Evolutionary conservation across 129 eudicot genomes (phyloP), one percentile per base, ranked within the genome.

Genomic region (Pittosporum tobira): DNA sequence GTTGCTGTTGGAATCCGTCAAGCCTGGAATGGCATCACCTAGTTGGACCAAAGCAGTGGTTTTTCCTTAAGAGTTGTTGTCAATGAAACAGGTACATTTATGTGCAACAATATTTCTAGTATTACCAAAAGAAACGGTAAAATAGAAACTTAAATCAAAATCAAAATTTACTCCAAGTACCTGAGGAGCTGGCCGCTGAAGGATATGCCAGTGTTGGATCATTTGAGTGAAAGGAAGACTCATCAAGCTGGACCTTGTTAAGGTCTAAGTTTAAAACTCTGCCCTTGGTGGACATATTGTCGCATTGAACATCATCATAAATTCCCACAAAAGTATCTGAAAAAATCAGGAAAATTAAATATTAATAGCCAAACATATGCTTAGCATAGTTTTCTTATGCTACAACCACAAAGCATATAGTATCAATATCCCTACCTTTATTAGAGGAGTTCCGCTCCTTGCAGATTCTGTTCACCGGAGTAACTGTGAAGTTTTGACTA

Each of bases 231-330:
- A 40, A 62, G 5, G 45, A 73, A 16, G 79, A 75, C 28, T 80
- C 94, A 44, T 87, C 76, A 28, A 67, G 60, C 52, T 31, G 81
- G 64, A 23, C 23, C 64, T 62, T 58, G 71, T 88, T 88, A 62
- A 88, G 96, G 78, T 84, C 96, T 44, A 88, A 50, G 47, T 43
- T 59, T 43, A 31, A 8, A 27, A 37, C 55, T 56, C 77, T 81
- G 45, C 36, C 48, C 24, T 31, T 48, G 23, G 30, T 47, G 11
- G 52, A 49, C 20, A 23, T 25, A 57, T 13, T 37, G 14, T 46
- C 21, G 25, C 37, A 22, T 3, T 48, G 31, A 28, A 42, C n/a
- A 42, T 34, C 61, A 51, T 48, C 72, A 37, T 59, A 40, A 31
- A 66, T 37, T 57, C 83, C 94, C 78, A 83, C 71, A 74, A 29